These are phyloP conservation scores for Candida parachauliodes DNA, from an alignment of 805 yeast species.

Conservation along the genomic window DNA sequence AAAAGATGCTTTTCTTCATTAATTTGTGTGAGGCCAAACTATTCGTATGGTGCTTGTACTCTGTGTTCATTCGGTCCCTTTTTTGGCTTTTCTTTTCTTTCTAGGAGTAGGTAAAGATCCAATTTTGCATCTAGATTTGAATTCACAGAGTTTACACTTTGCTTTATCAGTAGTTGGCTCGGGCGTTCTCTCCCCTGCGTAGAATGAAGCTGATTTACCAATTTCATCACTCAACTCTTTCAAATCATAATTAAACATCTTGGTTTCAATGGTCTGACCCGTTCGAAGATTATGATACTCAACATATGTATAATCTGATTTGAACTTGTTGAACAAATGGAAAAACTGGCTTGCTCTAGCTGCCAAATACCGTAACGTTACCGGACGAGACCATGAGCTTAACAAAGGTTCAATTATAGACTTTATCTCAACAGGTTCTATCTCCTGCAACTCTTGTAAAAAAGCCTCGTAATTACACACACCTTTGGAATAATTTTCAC, in stretches of 20 bases:
- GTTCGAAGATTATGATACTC: slow-evolving; percentile 46
- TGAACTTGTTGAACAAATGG: slow-evolving; percentile 27
- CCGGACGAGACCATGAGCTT: slow-evolving; percentile 47
- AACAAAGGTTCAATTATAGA: slow-evolving; percentile 22
- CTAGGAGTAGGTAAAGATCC: slow-evolving; percentile 5
- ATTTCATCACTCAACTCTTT: slow-evolving; percentile 25
- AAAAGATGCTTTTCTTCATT: too few relatives aligned
- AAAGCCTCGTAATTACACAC: slow-evolving; percentile 5
- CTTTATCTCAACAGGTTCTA: slow-evolving; percentile 13
- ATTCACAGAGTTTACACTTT: slow-evolving; percentile 57
- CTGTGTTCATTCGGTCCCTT: background rate
- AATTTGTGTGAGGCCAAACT: too few relatives aligned
- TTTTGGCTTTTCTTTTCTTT: background rate
- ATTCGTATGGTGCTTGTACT: too few relatives aligned
- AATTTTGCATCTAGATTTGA: slow-evolving; percentile 24
- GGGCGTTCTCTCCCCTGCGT: slow-evolving; percentile 59
- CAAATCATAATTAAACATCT: slow-evolving; percentile 35
- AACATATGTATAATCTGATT: slow-evolving; percentile 43
- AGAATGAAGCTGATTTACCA: slow-evolving; percentile 39
- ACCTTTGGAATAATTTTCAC: slow-evolving; percentile 3
- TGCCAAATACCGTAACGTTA: slow-evolving; percentile 56
- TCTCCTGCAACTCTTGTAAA: slow-evolving; percentile 11
- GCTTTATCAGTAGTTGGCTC: slow-evolving; percentile 34
- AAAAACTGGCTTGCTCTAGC: slow-evolving; percentile 50
- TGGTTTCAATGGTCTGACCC: slow-evolving; percentile 33